Base-by-base conservation (phyloP, 257 asterid species). In the Nicotiana sylvestris region DNA sequence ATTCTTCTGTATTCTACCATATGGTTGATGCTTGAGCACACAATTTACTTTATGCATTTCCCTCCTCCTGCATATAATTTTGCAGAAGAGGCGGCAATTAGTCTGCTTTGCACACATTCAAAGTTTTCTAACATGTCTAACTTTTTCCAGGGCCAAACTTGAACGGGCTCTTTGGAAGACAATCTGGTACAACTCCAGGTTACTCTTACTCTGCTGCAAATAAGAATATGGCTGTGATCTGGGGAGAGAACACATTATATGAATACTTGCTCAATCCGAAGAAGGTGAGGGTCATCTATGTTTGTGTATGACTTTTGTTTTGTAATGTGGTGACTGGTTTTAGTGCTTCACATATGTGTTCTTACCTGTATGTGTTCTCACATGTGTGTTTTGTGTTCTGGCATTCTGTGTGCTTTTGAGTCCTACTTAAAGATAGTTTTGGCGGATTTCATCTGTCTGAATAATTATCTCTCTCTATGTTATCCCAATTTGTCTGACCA, bases 151-250 rank as follows among this genome's bases (percentile, higher is more conserved):
- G 98, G 25, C 98, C 98, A 57, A 95, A 95, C 82, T 88, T 95
- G 98, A 93, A 89, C 81, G 98, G 98, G 21, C 97, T 95, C 32
- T 95, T 95, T 70, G 98, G 98, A 68, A 91, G 98, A 84, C 98
- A 92, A 78, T 93, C 98, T 56, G 98, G 98, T 27, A 93, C 98
- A n/a, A 91, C 98, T 76, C 85, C 98, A 13, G 98, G 99, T 21
- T 95, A 93, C 85, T 95, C 99, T 10, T 95, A 93, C 89, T 93
- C 98, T 43, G 88, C 97, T 79, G 98, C 98, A 53, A 95, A 93
- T 92, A 95, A 93, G 92, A 91, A 80, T 83, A 94, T 84, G 99
- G 98, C 98, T 81, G 99, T 95, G 58, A 80, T 0, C 8, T 95
- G 99, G 99, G 98, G 82, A 87, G 98, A 95, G 89, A 92, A 87